Conservation (phyloP, 2,329 filamentous ascomycete species). For the Hawksworthiomyces lignivorus region DNA sequence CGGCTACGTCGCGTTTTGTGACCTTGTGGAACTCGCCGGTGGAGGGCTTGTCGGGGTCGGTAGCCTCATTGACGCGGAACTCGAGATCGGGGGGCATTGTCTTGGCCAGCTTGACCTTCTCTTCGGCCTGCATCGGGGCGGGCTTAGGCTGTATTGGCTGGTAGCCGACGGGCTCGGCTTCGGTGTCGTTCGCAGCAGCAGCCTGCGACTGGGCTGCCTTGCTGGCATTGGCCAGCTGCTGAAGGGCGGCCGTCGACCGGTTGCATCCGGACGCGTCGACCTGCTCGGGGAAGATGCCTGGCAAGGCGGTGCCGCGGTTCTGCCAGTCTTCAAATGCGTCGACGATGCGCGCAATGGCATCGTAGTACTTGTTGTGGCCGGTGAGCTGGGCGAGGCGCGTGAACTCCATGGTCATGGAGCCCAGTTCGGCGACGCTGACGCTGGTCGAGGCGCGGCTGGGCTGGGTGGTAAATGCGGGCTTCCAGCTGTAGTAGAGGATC, state of each 20-base stretch:
- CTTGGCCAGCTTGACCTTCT: constrained; percentile 10
- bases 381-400: constrained; percentile 83
- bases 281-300: constrained; percentile 72
- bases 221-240: constrained; percentile 22
- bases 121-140: neutral
- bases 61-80: constrained; percentile 20
- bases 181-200: constrained; percentile 18
- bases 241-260: constrained; percentile 33
- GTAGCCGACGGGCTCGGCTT: constrained; percentile 22
- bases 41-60: constrained; percentile 16
- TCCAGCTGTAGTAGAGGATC: constrained; percentile 71
- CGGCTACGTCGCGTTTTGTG: constrained; percentile 1
- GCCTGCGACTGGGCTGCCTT: constrained; percentile 28
- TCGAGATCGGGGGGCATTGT: constrained; percentile 19
- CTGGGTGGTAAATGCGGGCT: constrained; percentile 54
- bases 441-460: constrained; percentile 52
- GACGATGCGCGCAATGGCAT: constrained; percentile 80
- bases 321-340: constrained; percentile 71
- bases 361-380: constrained; percentile 74
- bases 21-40: constrained; percentile 13
- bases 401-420: constrained; percentile 79
- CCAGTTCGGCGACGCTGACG: constrained; percentile 63
- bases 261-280: constrained; percentile 78
- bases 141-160: constrained; percentile 10
- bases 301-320: constrained; percentile 56